Percentiles rank a stretch among this genome's conserved stretches.
These are phyloP conservation scores for Talaromyces wortmannii DNA, from an alignment of 495 filamentous ascomycete genomes.

Conservation along the genomic window DNA sequence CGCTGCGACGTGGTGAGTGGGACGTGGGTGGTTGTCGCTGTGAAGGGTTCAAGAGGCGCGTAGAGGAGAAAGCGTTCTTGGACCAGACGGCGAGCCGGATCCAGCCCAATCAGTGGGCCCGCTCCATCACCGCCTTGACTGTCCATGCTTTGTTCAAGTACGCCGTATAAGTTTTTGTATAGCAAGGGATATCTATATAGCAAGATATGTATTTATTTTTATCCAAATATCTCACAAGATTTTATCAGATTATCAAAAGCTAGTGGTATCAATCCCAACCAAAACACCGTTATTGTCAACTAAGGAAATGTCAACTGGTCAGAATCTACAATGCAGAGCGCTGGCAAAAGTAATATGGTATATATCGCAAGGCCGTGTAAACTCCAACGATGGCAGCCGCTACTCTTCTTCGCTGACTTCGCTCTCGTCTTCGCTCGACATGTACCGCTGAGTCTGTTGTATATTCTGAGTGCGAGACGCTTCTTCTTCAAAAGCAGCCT, in stretches of 20 bases:
- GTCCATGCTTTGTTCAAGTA: no score
- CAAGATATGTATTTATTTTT: no score
- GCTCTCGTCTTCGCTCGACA: constrained; percentile 40
- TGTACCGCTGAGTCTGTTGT: constrained; percentile 19
- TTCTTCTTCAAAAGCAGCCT: constrained; percentile 40
- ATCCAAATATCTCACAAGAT: no score
- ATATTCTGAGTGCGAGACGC: constrained; percentile 28
- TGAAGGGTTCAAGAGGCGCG: not conserved
- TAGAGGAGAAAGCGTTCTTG: not conserved
- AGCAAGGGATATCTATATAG: no score
- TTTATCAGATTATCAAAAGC: not conserved
- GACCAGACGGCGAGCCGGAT: not conserved
- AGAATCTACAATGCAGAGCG: no score
- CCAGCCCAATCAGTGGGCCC: not conserved
- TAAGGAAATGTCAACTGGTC: not conserved
- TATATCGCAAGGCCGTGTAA: not conserved
- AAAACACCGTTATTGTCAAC: not conserved
- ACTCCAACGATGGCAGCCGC: constrained; percentile 1
- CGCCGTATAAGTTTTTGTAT: no score
- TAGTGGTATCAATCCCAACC: not conserved
- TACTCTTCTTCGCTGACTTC: constrained; percentile 45
- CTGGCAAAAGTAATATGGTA: no score
- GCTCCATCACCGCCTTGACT: no score
- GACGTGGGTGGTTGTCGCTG: not conserved
- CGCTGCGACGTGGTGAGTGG: no score